phyloP scores from a whole-genome alignment of 2,329 filamentous ascomycete species.

The Domatiomyces catenatus region DNA sequence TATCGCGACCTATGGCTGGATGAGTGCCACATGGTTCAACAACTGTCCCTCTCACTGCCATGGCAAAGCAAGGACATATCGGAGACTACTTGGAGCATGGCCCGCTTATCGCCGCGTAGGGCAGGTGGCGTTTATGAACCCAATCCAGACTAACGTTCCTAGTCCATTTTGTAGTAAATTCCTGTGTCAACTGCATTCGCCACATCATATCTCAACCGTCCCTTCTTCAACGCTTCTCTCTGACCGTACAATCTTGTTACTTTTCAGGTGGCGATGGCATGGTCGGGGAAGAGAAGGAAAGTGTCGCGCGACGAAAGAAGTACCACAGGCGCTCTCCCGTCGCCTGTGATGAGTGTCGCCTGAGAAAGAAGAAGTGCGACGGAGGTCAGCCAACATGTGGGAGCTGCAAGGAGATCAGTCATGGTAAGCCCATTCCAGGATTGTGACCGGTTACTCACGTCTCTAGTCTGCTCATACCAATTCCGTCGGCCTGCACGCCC shows the following conservation, averaged over 20 bases:
- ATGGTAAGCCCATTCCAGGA: neutral
- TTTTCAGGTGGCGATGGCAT: neutral
- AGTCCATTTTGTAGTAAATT: no score
- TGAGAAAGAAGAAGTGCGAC: conserved; percentile 14
- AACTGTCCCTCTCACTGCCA: no score
- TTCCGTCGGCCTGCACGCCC: conserved; percentile 9
- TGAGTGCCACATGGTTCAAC: no score
- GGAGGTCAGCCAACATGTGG: conserved; percentile 4
- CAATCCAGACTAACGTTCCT: no score
- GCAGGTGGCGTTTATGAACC: no score
- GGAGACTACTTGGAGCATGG: no score
- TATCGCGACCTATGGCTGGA: no score
- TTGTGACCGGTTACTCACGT: neutral
- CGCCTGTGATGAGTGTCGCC: conserved; percentile 13
- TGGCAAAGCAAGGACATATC: no score
- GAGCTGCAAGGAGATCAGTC: neutral
- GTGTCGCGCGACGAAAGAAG: conserved; percentile 3
- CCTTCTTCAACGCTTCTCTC: no score
- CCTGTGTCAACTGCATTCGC: no score
- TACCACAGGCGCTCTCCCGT: conserved; percentile 10
- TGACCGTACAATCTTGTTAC: conserved; percentile 1
- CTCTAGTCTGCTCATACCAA: conserved; percentile 11
- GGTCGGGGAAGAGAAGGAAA: neutral
- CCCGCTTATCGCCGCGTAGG: no score
- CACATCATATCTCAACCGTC: no score